phyloP scores from a whole-genome alignment of 202 grass and related monocot genomes.

The Hordeum pubiflorum region DNA sequence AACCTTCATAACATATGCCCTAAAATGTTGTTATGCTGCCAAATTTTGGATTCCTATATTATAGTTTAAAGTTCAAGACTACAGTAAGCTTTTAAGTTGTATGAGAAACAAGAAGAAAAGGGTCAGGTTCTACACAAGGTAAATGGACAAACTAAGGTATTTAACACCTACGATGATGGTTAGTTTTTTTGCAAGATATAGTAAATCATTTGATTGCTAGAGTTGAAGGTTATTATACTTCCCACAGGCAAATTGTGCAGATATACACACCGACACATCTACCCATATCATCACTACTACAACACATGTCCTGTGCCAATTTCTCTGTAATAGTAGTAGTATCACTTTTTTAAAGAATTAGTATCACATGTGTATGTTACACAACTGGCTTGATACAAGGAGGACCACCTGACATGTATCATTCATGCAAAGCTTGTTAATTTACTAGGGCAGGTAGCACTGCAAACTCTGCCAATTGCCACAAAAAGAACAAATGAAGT shows the following conservation, averaged over 20 bases:
- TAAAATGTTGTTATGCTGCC: not conserved
- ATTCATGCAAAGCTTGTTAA: not conserved
- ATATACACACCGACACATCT: not conserved
- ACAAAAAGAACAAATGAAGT: not conserved
- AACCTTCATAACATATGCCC: not conserved
- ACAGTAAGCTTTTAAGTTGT: not conserved
- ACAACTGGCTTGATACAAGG: not conserved
- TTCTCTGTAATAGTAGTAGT: not conserved
- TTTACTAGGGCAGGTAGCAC: slow-evolving; percentile 6
- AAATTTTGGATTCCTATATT: not conserved
- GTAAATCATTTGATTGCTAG: slow-evolving; percentile 6
- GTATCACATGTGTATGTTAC: not conserved
- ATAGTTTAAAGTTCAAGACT: not conserved
- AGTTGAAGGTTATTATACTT: slow-evolving; percentile 5
- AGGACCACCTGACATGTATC: not conserved
- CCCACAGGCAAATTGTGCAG: not conserved
- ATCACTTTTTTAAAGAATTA: not conserved
- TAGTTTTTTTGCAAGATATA: slow-evolving; percentile 7
- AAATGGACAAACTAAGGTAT: not conserved
- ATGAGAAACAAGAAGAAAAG: not conserved
- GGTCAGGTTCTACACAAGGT: not conserved
- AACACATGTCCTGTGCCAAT: not conserved
- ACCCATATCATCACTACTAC: not conserved
- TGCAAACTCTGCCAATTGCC: not conserved
- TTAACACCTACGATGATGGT: not conserved